A percentile compares a stretch with the other conserved stretches of the same genome.
Conservation (phyloP, 1,139 yeast species). For the Yamadazyma siamensis region DNA sequence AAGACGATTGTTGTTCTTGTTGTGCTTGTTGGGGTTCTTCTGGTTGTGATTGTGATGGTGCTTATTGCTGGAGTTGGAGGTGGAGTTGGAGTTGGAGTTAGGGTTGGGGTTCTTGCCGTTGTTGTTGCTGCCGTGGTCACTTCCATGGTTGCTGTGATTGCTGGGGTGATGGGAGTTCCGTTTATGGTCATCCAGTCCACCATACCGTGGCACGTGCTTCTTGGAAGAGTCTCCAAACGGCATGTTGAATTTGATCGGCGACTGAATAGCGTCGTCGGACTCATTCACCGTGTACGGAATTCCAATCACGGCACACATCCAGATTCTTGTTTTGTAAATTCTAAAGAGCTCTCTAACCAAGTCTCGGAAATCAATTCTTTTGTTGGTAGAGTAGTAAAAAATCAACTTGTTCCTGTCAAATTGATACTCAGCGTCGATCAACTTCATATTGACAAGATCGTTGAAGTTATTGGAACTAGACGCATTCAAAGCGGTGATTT, state of each 20-base stretch:
- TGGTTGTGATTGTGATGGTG: too few relatives aligned
- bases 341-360: conserved; percentile 88
- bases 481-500: conserved; percentile 42
- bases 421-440: conserved; percentile 85
- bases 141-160: conserved; percentile 4
- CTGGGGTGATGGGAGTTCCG: too few relatives aligned
- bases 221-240: too few relatives aligned
- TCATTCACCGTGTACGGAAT: conserved; percentile 18
- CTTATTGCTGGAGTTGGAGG: too few relatives aligned
- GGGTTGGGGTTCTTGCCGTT: conserved; percentile 2
- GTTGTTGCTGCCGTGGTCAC: conserved; percentile 4
- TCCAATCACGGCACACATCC: conserved; percentile 85
- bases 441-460: conserved; percentile 29
- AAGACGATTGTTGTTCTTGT: conserved; percentile 4
- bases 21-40: conserved; percentile 5
- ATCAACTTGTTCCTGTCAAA: conserved; percentile 93
- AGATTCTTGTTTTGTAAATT: conserved; percentile 91
- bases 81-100: conserved; percentile 3
- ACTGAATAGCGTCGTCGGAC: neutral
- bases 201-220: too few relatives aligned
- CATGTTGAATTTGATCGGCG: conserved; percentile 4
- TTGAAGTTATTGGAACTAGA: conserved; percentile 7
- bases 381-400: conserved; percentile 72
- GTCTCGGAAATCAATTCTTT: conserved; percentile 89
- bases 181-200: too few relatives aligned